A percentile compares a stretch with the other conserved stretches of the same genome.
These are phyloP conservation scores for Lachnellula arida DNA, from an alignment of 2,329 filamentous ascomycete genomes.

Conservation along the genomic window DNA sequence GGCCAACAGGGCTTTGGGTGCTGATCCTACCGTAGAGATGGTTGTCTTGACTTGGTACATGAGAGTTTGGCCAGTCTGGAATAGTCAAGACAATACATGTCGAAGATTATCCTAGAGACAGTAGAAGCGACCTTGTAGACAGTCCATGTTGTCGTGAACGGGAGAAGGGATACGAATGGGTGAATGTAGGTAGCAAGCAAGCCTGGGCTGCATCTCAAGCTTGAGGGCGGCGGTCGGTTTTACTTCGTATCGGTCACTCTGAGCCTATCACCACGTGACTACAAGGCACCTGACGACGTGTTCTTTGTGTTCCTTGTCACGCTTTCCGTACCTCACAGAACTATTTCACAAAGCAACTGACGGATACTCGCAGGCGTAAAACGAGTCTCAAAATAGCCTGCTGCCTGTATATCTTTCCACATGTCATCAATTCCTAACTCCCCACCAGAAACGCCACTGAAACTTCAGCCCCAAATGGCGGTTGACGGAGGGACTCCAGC, in stretches of 20 bases:
- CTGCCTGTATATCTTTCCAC: neutral
- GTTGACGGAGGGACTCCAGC: neutral
- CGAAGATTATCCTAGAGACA: neutral
- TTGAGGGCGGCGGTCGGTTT: neutral
- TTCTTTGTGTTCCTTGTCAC: neutral
- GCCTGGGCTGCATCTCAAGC: slow-evolving; percentile 11
- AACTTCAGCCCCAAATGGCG: slow-evolving; percentile 9
- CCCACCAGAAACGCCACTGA: slow-evolving; percentile 12
- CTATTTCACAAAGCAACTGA: neutral
- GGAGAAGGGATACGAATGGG: neutral
- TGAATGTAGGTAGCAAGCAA: neutral
- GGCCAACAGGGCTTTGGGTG: slow-evolving; percentile 5
- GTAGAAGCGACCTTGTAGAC: slow-evolving; percentile 5
- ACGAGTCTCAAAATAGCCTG: neutral
- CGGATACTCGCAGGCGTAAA: neutral
- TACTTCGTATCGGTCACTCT: neutral
- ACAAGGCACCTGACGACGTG: neutral
- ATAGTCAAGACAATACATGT: slow-evolving; percentile 15
- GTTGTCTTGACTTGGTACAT: slow-evolving; percentile 6
- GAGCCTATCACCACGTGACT: slow-evolving; percentile 9
- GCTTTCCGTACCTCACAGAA: neutral
- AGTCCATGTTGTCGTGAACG: slow-evolving; percentile 3
- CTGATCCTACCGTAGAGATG: slow-evolving; percentile 2
- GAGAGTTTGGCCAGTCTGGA: slow-evolving; percentile 4
- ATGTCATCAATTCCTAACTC: slow-evolving; percentile 14